Percentiles rank a stretch among this genome's conserved stretches.
phyloP scores from a whole-genome alignment of 2,329 filamentous ascomycete species.

The Pezicula radicicola region DNA sequence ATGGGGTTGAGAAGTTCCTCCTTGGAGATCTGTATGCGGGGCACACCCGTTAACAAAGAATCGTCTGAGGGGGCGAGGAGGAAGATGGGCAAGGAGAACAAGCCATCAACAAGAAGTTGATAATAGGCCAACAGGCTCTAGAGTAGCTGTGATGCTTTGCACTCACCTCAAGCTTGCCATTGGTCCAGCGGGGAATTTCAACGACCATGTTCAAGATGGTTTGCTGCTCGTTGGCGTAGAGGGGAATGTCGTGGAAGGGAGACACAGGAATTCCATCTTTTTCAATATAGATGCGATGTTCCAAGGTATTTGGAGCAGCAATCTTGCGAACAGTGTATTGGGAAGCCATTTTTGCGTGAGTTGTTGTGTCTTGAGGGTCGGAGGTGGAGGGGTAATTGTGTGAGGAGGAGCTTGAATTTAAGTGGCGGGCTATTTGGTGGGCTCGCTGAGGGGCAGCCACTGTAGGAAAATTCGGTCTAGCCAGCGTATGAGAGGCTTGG shows the following conservation, averaged over 20 bases:
- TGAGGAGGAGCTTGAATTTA: background rate
- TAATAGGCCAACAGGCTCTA: background rate
- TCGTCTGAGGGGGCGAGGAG: background rate
- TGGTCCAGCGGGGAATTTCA: constrained; percentile 99
- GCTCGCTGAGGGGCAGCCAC: too few relatives aligned
- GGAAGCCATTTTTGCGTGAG: constrained; percentile 31
- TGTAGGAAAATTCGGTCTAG: too few relatives aligned
- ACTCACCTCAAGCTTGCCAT: constrained; percentile 96
- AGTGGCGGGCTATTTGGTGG: background rate
- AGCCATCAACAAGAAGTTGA: constrained; percentile 6
- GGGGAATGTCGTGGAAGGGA: constrained; percentile 96
- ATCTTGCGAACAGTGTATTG: constrained; percentile 81
- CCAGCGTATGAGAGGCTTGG: too few relatives aligned
- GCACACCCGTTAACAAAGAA: constrained; percentile 8
- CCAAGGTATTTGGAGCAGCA: constrained; percentile 85
- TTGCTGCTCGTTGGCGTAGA: constrained; percentile 95
- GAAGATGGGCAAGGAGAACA: background rate
- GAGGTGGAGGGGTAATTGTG: constrained; percentile 11
- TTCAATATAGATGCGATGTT: constrained; percentile 97
- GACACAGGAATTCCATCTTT: constrained; percentile 93
- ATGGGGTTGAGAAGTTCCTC: constrained; percentile 98
- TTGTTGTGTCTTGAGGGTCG: constrained; percentile 6
- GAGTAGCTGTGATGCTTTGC: constrained; percentile 1
- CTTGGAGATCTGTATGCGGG: constrained; percentile 78
- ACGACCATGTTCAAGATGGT: constrained; percentile 98